These are phyloP conservation scores for Aureobasidium sp. DNA, from an alignment of 2,329 filamentous ascomycete species.

Conservation along the genomic window DNA sequence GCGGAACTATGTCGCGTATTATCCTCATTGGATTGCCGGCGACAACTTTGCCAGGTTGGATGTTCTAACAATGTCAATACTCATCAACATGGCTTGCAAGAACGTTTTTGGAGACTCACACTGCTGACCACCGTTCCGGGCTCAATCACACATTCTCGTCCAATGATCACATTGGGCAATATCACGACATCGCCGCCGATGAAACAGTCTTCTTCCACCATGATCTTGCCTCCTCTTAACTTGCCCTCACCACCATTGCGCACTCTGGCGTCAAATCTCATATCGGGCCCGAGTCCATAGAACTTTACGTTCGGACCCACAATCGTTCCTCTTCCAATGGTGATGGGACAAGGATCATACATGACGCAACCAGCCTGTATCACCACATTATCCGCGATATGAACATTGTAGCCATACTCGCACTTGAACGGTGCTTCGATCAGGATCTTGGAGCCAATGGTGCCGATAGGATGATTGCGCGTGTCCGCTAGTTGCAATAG, in stretches of 20 bases:
- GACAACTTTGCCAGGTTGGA: constrained; percentile 41
- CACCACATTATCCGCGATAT: constrained; percentile 74
- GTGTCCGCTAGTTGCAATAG: constrained; percentile 27
- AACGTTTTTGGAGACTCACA: constrained; percentile 38
- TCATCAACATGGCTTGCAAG: neutral
- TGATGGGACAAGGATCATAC: constrained; percentile 76
- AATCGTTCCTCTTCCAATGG: constrained; percentile 66
- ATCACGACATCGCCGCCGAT: constrained; percentile 59
- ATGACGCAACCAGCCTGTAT: constrained; percentile 80
- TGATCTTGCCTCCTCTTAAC: constrained; percentile 63
- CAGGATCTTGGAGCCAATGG: constrained; percentile 65
- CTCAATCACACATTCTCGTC: constrained; percentile 46
- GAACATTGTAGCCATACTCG: constrained; percentile 93
- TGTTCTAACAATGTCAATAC: constrained; percentile 30
- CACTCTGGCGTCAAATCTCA: constrained; percentile 64
- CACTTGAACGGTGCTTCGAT: constrained; percentile 87
- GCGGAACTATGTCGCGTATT: neutral
- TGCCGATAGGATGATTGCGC: constrained; percentile 47
- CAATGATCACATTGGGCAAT: constrained; percentile 48
- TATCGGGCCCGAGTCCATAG: constrained; percentile 67
- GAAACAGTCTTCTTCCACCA: constrained; percentile 66
- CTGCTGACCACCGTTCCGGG: constrained; percentile 50
- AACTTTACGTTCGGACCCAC: constrained; percentile 79
- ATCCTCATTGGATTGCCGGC: constrained; percentile 42
- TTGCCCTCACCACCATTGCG: constrained; percentile 67